Percentiles rank a stretch among this genome's conserved stretches.
phyloP scores from a whole-genome alignment of 1,139 yeast species.

The Debaryomyces sp. region DNA sequence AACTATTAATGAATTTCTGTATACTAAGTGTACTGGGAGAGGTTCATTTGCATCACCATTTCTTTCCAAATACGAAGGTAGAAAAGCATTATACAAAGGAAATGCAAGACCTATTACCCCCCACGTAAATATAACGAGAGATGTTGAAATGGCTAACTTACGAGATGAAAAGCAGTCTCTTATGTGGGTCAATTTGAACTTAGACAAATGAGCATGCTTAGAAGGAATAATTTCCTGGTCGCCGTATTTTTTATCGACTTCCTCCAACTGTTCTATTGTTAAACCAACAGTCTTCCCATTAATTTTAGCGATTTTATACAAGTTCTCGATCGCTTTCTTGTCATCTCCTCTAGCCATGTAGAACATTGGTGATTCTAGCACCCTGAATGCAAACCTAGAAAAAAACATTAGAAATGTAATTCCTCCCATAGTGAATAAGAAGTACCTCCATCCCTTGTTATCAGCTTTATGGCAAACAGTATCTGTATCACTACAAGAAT shows the following conservation, averaged over 20 bases:
- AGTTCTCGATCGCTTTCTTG: slow-evolving; percentile 35
- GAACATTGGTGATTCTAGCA: slow-evolving; percentile 44
- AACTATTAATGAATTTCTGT: slow-evolving; percentile 43
- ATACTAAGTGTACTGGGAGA: slow-evolving; percentile 37
- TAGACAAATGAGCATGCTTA: slow-evolving; percentile 9
- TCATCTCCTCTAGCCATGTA: slow-evolving; percentile 43
- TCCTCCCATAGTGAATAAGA: slow-evolving; percentile 44
- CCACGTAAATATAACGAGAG: slow-evolving; percentile 42
- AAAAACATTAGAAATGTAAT: slow-evolving; percentile 39
- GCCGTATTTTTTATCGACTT: slow-evolving; percentile 25
- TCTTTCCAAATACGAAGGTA: slow-evolving; percentile 41
- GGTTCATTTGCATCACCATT: slow-evolving; percentile 35
- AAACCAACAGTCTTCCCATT: slow-evolving; percentile 28
- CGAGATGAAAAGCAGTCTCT: slow-evolving; percentile 39
- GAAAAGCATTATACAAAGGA: slow-evolving; percentile 47
- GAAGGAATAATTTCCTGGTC: slow-evolving; percentile 1
- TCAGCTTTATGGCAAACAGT: slow-evolving; percentile 32
- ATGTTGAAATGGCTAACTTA: slow-evolving; percentile 35
- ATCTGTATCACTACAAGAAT: slow-evolving; percentile 31
- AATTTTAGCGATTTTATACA: slow-evolving; percentile 39
- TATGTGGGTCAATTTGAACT: slow-evolving; percentile 30
- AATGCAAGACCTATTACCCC: slow-evolving; percentile 49
- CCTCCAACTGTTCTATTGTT: slow-evolving; percentile 34
- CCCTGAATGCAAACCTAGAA: slow-evolving; percentile 37
- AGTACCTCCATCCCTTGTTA: slow-evolving; percentile 49